A percentile compares a stretch with the other conserved stretches of the same genome.
Evolutionary conservation across 768 basidiomycete species (phyloP).

Genomic region (Boletus rex-veris): DNA sequence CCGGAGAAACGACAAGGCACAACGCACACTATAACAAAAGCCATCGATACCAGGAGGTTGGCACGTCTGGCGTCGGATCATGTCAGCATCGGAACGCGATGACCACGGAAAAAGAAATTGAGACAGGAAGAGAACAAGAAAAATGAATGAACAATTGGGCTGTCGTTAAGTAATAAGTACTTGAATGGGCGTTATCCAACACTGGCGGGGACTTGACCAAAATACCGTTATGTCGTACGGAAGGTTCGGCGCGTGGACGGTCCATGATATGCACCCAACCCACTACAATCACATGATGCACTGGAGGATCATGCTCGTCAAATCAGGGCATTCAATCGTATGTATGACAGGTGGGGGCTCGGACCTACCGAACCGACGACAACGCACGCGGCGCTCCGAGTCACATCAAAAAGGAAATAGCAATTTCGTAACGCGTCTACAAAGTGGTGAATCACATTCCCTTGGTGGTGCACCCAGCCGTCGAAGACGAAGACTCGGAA

Average conservation of each 20-base stretch:
- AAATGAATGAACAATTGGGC: neutral
- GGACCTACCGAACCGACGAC: neutral
- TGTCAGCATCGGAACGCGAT: neutral
- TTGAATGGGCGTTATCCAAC: neutral
- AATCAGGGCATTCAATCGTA: no score
- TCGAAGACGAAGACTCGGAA: neutral
- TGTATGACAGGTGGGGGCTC: no score
- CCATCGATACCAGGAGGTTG: no score
- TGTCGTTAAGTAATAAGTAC: no score
- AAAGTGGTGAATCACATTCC: neutral
- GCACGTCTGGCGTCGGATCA: neutral
- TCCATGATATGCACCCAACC: no score
- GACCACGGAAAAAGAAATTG: neutral
- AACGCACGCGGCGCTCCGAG: neutral
- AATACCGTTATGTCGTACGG: no score
- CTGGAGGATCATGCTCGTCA: no score
- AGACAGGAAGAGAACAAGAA: neutral
- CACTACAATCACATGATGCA: no score
- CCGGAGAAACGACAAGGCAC: no score
- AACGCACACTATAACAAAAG: no score
- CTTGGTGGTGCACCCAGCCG: neutral
- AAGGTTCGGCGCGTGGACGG: neutral
- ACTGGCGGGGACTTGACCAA: neutral
- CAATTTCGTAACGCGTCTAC: neutral
- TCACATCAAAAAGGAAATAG: neutral